A percentile compares a stretch with the other conserved stretches of the same genome.
Conservation (phyloP, 1,284 basidiomycete species). For the Trametes sp. region DNA sequence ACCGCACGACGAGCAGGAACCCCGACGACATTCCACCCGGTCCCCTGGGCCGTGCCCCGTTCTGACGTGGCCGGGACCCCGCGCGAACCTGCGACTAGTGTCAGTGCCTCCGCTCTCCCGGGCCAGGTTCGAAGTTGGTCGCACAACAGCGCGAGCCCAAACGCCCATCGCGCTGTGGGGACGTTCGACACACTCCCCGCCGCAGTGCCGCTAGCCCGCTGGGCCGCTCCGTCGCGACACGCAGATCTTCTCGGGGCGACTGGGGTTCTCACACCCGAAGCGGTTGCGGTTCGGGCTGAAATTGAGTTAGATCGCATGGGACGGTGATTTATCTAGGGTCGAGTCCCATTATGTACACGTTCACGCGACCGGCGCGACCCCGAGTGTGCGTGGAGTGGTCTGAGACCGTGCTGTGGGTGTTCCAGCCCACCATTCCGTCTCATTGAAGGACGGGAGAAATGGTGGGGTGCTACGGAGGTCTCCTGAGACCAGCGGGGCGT, state of each 20-base stretch:
- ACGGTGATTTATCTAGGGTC: conserved; percentile 31
- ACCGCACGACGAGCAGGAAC: conserved; percentile 16
- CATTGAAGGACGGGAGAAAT: not conserved
- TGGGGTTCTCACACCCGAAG: not conserved
- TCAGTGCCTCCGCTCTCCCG: conserved; percentile 1
- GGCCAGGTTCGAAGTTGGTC: not conserved
- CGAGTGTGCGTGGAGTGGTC: conserved; percentile 21
- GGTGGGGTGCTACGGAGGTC: not conserved
- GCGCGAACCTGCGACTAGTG: conserved; percentile 8
- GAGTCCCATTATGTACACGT: conserved; percentile 32
- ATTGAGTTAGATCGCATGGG: conserved; percentile 29
- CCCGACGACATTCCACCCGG: conserved; percentile 3
- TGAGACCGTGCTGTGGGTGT: conserved; percentile 3
- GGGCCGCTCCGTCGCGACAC: not conserved
- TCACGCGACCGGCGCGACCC: conserved; percentile 32
- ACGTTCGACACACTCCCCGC: not conserved
- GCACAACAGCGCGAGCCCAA: not conserved
- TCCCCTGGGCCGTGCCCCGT: conserved; percentile 12
- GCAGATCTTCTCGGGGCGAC: not conserved
- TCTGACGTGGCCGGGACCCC: conserved; percentile 24
- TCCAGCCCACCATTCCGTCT: conserved; percentile 6
- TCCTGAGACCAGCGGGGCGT: conserved; percentile 13
- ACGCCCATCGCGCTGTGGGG: not conserved
- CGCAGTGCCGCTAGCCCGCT: not conserved
- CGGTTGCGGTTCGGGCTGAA: not conserved